Percentiles rank a stretch among this genome's conserved stretches.
These are phyloP conservation scores for Echria macrotheca DNA, from an alignment of 495 filamentous ascomycete species.

Conservation along the genomic window DNA sequence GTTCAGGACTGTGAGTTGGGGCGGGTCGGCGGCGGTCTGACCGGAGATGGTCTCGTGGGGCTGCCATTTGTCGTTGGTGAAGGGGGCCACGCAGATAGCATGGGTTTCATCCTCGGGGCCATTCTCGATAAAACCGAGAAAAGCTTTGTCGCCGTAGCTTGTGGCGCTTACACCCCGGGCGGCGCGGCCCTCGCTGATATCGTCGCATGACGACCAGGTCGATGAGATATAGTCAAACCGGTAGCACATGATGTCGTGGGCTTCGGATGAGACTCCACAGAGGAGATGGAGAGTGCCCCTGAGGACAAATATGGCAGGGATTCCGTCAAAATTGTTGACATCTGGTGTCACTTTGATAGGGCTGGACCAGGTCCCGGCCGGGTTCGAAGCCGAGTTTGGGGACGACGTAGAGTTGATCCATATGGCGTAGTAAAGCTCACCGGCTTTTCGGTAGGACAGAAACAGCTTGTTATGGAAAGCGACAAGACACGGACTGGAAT, in stretches of 20 bases:
- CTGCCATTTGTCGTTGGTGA: constrained; percentile 19
- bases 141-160: constrained; percentile 25
- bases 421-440: constrained; percentile 17
- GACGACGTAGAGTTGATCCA: constrained; percentile 15
- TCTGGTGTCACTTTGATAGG: constrained; percentile 12
- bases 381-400: neutral
- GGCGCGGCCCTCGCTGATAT: constrained; percentile 24
- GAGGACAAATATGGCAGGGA: constrained; percentile 25
- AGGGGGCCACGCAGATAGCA: constrained; percentile 21
- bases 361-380: constrained; percentile 14
- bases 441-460: constrained; percentile 19
- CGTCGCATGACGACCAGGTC: constrained; percentile 20
- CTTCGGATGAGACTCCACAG: constrained; percentile 15
- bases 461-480: constrained; percentile 29
- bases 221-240: constrained; percentile 16
- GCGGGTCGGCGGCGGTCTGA: constrained; percentile 20
- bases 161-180: constrained; percentile 24
- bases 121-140: constrained; percentile 24
- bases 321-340: constrained; percentile 15
- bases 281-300: constrained; percentile 22
- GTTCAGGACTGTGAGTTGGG: constrained; percentile 27
- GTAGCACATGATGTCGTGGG: constrained; percentile 23
- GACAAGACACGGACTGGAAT: constrained; percentile 21
- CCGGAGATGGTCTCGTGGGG: constrained; percentile 20
- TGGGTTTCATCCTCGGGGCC: constrained; percentile 14